Evolutionary conservation across 306 rosid genomes (phyloP), one percentile per base, ranked within the genome.

Genomic region (Vigna reflexopilosa): DNA sequence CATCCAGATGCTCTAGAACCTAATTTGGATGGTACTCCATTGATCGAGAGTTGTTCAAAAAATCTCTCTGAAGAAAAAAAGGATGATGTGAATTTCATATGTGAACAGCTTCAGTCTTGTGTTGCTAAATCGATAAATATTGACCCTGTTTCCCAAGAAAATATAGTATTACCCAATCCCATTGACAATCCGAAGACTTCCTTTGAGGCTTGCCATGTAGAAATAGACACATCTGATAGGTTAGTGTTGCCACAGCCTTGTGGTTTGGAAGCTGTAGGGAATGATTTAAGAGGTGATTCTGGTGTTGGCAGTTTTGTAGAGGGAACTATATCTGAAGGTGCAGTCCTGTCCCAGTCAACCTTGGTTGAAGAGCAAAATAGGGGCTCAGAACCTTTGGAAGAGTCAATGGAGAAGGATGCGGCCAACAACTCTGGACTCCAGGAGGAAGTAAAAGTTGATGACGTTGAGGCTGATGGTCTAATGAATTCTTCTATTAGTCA

Each of bases 371-470:
- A 66, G 73, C 63, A 80, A 71, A 84, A 42, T 51, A 16, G 6
- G 42, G 71, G 24, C 38, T 81, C 57, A 16, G 82, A 78, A 67
- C 61, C 72, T 56, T 69, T 64, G 55, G 65, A 64, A 73, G 82
- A 74, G 62, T 47, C 86, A 48, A 59, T 59, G 48, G 78, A 79
- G 66, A 72, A 58, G 61, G 58, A 30, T 1, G 8, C 50, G 74
- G 70, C 42, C 55, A 51, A 59, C 52, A 72, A 47, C 66, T 76
- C 71, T 52, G 71, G 40, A 51, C 17, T 67, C 70, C 77, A 58
- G 62, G 83, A 51, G 82, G 85, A 76, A 67, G 57, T 82, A 72
- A 28, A 59, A 71, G 80, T 51, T 80, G 55, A 51, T 59, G 30
- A 36, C 36, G 42, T 83, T 36, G 83, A 82, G 59, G 67, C 42